Evolutionary conservation across 1,139 yeast species (phyloP).

Genomic region (Lodderomyces parapsilosis): DNA sequence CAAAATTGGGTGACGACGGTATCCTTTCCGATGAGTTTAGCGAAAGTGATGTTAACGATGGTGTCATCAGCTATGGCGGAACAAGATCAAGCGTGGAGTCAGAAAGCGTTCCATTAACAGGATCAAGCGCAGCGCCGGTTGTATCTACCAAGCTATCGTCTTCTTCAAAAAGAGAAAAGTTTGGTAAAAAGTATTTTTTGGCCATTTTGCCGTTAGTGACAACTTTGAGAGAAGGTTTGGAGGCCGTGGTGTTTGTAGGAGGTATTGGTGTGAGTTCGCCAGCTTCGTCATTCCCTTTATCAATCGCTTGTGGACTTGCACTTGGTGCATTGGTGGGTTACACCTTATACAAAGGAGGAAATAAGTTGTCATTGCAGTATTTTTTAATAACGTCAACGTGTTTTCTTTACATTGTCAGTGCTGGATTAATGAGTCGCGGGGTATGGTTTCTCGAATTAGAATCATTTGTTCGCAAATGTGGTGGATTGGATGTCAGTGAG

Average conservation of each 20-base stretch:
- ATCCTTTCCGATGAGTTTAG: conserved; percentile 6
- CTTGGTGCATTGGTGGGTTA: conserved; percentile 37
- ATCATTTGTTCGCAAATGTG: conserved; percentile 58
- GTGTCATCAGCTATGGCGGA: conserved; percentile 12
- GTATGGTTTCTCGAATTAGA: conserved; percentile 87
- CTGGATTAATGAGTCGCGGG: conserved; percentile 57
- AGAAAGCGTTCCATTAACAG: conserved; percentile 14
- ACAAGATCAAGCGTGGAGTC: conserved; percentile 15
- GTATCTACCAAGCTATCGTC: conserved; percentile 1
- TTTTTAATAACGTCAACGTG: conserved; percentile 43
- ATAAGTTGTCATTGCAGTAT: conserved; percentile 40
- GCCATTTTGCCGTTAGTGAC: conserved; percentile 45
- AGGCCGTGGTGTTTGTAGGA: conserved; percentile 49
- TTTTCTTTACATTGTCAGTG: conserved; percentile 43
- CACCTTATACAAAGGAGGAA: conserved; percentile 41
- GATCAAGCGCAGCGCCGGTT: conserved; percentile 2
- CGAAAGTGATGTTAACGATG: neutral
- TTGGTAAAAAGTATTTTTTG: conserved; percentile 35
- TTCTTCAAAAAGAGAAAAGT: conserved; percentile 8
- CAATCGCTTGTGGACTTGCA: conserved; percentile 35
- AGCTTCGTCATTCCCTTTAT: conserved; percentile 39
- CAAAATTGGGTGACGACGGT: conserved; percentile 15
- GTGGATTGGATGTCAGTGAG: conserved; percentile 87
- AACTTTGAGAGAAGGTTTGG: conserved; percentile 47
- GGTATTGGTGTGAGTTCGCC: conserved; percentile 46